A percentile compares a stretch with the other conserved stretches of the same genome.
These are phyloP conservation scores for Ophiostoma montium DNA, from an alignment of 2,329 filamentous ascomycete genomes.

Conservation along the genomic window DNA sequence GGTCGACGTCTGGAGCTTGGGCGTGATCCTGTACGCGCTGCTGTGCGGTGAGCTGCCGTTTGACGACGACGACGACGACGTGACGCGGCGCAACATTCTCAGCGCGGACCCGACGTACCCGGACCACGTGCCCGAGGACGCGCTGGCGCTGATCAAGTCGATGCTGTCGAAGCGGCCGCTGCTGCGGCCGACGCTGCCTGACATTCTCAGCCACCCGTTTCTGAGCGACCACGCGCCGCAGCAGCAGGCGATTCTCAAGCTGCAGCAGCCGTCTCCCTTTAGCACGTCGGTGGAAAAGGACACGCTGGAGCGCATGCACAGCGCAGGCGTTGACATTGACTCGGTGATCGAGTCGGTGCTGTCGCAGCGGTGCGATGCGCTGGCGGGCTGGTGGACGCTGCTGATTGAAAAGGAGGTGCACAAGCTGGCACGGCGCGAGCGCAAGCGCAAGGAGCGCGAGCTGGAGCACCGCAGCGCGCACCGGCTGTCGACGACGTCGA, in stretches of 20 bases:
- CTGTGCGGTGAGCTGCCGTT: slow-evolving; percentile 81
- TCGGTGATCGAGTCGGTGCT: slow-evolving; percentile 88
- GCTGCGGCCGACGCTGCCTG: slow-evolving; percentile 64
- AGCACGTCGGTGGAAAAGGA: slow-evolving; percentile 79
- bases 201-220: slow-evolving; percentile 80
- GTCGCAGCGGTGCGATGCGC: slow-evolving; percentile 72
- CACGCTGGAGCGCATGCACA: slow-evolving; percentile 81
- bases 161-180: slow-evolving; percentile 87
- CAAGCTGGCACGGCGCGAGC: slow-evolving; percentile 66
- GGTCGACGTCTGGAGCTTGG: slow-evolving; percentile 90
- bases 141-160: slow-evolving; percentile 58
- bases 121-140: slow-evolving; percentile 63
- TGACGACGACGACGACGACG: slow-evolving; percentile 85
- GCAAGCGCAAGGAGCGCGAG: slow-evolving; percentile 75
- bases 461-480: slow-evolving; percentile 57
- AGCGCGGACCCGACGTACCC: slow-evolving; percentile 76
- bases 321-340: slow-evolving; percentile 87
- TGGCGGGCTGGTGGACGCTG: slow-evolving; percentile 93
- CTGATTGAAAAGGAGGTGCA: slow-evolving; percentile 88
- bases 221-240: slow-evolving; percentile 73
- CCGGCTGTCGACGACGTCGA: slow-evolving; percentile 78
- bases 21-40: slow-evolving; percentile 72
- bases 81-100: slow-evolving; percentile 75
- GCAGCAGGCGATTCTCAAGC: slow-evolving; percentile 77
- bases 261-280: slow-evolving; percentile 70